Evolutionary conservation across 345 rosid species (phyloP), one percentile per base, ranked within the genome.

Genomic region (Camelina hispida): DNA sequence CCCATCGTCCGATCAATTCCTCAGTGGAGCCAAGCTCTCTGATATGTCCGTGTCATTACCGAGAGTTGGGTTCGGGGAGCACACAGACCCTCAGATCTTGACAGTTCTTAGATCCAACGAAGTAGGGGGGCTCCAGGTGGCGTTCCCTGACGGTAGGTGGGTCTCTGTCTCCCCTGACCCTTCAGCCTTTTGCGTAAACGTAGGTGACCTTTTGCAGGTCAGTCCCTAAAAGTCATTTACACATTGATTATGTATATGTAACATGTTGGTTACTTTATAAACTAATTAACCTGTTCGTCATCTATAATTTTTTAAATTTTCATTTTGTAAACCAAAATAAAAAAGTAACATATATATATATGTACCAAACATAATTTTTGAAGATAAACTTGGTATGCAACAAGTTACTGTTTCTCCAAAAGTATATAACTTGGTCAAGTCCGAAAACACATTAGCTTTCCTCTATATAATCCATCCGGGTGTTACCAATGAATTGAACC

Each of bases 31-130:
- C 54, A 62, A 86, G 23, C 69, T 81, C 11, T 75, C 68, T 75
- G 74, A 75, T 57, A 47, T 56, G 34, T 65, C 37, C 61, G 71
- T 83, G 56, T 74, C 83, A 12, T 60, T 64, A 35, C 55, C 76
- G 34, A 78, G 66, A 18, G 83, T 91, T 52, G 98, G 98, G 12
- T 87, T 93, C 38, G 98, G 98, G 30, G 98, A 87, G 83, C 98
- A 93, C 72, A 78, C 97, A 22, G 97, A 93, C 85, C 98, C 98
- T 68, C 97, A 91, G 79, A 89, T 93, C 66, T 53, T 93, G 68
- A 93, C 97, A 75, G 44, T 93, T 56, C 77, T 93, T 1, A 80
- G 92, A 78, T 91, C 98, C 71, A 93, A 89, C 93, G 85, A 84
- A 9, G 94, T 93, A 18, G 78, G 81, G 5, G 98, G 98, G 44